Conservation (phyloP, 2,329 filamentous ascomycete genomes). For the Talaromyces pinophilus region DNA sequence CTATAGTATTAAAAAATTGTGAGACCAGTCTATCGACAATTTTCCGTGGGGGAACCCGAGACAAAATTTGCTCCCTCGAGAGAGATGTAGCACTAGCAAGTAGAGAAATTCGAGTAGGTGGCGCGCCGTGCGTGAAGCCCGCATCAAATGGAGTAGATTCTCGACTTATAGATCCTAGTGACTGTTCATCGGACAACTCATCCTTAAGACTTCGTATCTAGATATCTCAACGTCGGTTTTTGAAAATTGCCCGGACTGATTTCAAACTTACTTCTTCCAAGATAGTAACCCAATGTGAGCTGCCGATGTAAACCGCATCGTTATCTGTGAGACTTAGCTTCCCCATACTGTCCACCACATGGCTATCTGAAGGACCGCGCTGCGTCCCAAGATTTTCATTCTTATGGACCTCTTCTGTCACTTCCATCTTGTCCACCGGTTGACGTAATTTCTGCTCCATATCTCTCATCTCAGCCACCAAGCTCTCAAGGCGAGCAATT, state of each 20-base stretch:
- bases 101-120: conserved; percentile 12
- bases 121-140: background rate
- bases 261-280: conserved; percentile 17
- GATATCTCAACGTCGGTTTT: background rate
- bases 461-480: conserved; percentile 22
- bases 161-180: background rate
- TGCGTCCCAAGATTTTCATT: background rate
- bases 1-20: conserved; percentile 18
- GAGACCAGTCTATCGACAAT: conserved; percentile 19
- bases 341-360: conserved; percentile 10
- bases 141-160: conserved; percentile 18
- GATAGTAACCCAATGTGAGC: conserved; percentile 19
- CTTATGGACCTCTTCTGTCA: background rate
- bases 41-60: conserved; percentile 12
- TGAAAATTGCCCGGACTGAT: background rate
- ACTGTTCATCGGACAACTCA: conserved; percentile 14
- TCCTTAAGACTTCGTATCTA: conserved; percentile 20
- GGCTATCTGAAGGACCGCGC: background rate
- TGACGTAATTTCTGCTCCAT: conserved; percentile 4
- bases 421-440: too few relatives aligned
- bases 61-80: conserved; percentile 16
- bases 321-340: conserved; percentile 19
- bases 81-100: conserved; percentile 11
- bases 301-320: conserved; percentile 20
- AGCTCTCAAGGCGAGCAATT: conserved; percentile 16